Evolutionary conservation across 78 protist genomes (phyloP), one percentile per base, ranked within the genome.

Genomic region (Dictyostelium firmibasis): DNA sequence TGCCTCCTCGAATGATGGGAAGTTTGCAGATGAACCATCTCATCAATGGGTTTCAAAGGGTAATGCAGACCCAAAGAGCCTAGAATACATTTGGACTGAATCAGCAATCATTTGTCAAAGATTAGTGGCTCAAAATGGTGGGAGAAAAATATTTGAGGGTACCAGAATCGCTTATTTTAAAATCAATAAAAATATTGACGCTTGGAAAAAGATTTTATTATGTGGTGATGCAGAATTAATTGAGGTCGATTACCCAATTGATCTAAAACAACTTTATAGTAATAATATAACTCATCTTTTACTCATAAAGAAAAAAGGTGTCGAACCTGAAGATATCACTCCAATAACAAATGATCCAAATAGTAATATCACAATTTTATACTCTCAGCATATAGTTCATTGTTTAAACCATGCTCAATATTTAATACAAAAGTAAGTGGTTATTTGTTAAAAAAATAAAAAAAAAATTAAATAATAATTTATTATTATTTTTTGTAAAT

Each of bases 191-290:
- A 82, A 82, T 23, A n/a, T 27, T 47, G 31, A 82, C 14, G 44
- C 74, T 50, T 82, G 86, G 86, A 29, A 82, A 47, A 27, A 50
- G 35, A 82, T 82, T 33, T 60, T 82, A 29, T 47, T n/a, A 7
- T 50, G 86, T 82, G 86, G 86, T 35, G 86, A 69, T 82, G 86
- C 86, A 23, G 35, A 33, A n/a, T 6, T 74, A 14, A 74, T 74
- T 5, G 81, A 74, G 8, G 50, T 35, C 35, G 44, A 74, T 18
- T 29, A 74, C 3, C 81, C 81, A 74, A 20, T 74, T 2, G 36
- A 74, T 67, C 33, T 67, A 0, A 27, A n/a, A 27, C 75, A 67
- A 67, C 14, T 67, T 27, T 29, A 67, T 27, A 67, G 75, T 27
- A 11, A 27, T 25, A 25, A 25, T 29, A 27, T 67, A 27, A 67